Conservation (phyloP, 2,329 filamentous ascomycete species). For the Fusarium devonianum region DNA sequence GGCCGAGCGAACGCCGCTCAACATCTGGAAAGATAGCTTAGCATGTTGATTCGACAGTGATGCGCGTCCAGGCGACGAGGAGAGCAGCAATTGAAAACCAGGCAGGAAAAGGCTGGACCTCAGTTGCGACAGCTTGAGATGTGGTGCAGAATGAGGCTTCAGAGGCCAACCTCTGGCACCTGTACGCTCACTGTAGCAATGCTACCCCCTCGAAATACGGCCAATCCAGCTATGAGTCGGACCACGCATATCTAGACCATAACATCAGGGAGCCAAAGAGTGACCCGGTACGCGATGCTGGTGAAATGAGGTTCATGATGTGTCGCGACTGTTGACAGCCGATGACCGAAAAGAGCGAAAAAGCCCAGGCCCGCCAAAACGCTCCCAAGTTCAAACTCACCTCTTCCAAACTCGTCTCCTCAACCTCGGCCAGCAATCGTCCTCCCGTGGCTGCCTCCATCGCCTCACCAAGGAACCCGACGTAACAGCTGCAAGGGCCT, state of each 20-base stretch:
- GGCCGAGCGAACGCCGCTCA: constrained; percentile 36
- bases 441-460: constrained; percentile 56
- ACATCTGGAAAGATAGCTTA: constrained; percentile 29
- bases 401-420: constrained; percentile 66
- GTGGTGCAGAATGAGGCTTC: no score
- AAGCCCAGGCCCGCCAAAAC: constrained; percentile 20
- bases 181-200: no score
- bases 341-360: constrained; percentile 11
- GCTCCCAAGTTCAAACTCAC: constrained; percentile 51
- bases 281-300: no score
- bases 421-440: constrained; percentile 61
- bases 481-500: not conserved
- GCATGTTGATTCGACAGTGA: not conserved
- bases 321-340: constrained; percentile 14
- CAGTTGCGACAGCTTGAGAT: no score
- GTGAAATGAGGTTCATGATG: constrained; percentile 14
- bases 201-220: no score
- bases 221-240: no score
- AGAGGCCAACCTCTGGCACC: no score
- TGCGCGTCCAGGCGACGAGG: not conserved
- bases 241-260: no score
- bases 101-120: no score
- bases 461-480: not conserved
- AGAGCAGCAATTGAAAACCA: no score
- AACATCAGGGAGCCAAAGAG: no score